These are phyloP conservation scores for Serendipita sp. DNA, from an alignment of 768 basidiomycete species.

Conservation along the genomic window DNA sequence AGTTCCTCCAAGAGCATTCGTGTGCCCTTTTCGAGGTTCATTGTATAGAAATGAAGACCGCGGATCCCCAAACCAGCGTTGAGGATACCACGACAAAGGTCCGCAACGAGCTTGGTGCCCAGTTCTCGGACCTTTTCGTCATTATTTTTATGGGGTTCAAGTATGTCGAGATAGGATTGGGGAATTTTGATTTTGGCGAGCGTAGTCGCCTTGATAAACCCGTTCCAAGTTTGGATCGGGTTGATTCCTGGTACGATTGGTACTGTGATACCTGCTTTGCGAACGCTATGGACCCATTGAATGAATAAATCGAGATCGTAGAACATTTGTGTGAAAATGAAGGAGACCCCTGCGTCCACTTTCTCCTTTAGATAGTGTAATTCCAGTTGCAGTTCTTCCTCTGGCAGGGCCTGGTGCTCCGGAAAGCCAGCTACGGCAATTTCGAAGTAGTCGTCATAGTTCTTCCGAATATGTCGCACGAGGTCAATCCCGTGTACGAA, in stretches of 20 bases:
- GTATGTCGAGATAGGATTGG: slow-evolving; percentile 47
- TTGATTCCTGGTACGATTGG: slow-evolving; percentile 90
- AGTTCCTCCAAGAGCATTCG: slow-evolving; percentile 90
- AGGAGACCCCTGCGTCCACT: slow-evolving; percentile 72
- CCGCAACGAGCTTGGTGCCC: slow-evolving; percentile 86
- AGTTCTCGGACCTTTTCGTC: slow-evolving; percentile 85
- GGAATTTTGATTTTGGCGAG: slow-evolving; percentile 71
- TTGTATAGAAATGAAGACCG: slow-evolving; percentile 91
- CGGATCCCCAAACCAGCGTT: slow-evolving; percentile 63
- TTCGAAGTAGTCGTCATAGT: slow-evolving; percentile 87
- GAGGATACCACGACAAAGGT: slow-evolving; percentile 82
- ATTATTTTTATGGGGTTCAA: slow-evolving; percentile 79
- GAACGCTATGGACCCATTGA: slow-evolving; percentile 69
- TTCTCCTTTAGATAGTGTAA: slow-evolving; percentile 80
- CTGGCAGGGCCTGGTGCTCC: slow-evolving; percentile 55
- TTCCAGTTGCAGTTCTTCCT: slow-evolving; percentile 59
- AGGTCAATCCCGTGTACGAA: slow-evolving; percentile 86
- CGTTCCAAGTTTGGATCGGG: slow-evolving; percentile 93
- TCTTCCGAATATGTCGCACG: slow-evolving; percentile 65
- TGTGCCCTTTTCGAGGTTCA: slow-evolving; percentile 92
- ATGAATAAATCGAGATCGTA: slow-evolving; percentile 88
- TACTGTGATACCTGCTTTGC: slow-evolving; percentile 71
- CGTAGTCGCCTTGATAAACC: slow-evolving; percentile 68
- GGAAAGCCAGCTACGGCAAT: slow-evolving; percentile 91
- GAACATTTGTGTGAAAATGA: slow-evolving; percentile 99